Conservation (phyloP, 83 land plant species). For the Thuja plicata region DNA sequence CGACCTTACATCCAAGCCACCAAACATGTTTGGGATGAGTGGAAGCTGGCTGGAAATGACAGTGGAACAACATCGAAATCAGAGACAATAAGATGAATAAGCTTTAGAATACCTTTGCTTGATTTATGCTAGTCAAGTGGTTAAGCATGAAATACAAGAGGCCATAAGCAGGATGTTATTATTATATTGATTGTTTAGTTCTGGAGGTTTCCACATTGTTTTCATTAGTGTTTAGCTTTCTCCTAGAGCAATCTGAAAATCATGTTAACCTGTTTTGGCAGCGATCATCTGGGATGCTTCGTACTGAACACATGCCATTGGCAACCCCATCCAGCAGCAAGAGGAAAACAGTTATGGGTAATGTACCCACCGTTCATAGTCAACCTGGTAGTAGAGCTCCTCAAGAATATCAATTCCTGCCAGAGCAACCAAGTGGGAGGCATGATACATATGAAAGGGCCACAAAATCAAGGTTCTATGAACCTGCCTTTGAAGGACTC, state of each 20-base stretch:
- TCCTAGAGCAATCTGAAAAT: conserved; percentile 6
- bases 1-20: background rate
- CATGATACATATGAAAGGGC: conserved; percentile 48
- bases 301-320: conserved; percentile 19
- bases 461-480: conserved; percentile 40
- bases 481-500: conserved; percentile 29
- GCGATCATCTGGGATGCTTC: conserved; percentile 24
- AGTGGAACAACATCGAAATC: background rate
- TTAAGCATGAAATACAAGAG: background rate
- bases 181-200: background rate
- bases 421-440: conserved; percentile 57
- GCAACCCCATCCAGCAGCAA: conserved; percentile 26
- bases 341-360: conserved; percentile 21
- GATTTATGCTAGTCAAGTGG: background rate
- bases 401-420: conserved; percentile 68
- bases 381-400: conserved; percentile 37
- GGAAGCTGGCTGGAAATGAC: background rate
- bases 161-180: background rate
- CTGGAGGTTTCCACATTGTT: background rate
- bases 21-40: background rate
- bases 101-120: background rate
- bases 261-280: conserved; percentile 18
- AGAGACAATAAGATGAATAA: background rate
- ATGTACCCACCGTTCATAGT: conserved; percentile 17
- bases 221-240: background rate